These are phyloP conservation scores for Tuber aestivum DNA, from an alignment of 495 filamentous ascomycete species.

Conservation along the genomic window DNA sequence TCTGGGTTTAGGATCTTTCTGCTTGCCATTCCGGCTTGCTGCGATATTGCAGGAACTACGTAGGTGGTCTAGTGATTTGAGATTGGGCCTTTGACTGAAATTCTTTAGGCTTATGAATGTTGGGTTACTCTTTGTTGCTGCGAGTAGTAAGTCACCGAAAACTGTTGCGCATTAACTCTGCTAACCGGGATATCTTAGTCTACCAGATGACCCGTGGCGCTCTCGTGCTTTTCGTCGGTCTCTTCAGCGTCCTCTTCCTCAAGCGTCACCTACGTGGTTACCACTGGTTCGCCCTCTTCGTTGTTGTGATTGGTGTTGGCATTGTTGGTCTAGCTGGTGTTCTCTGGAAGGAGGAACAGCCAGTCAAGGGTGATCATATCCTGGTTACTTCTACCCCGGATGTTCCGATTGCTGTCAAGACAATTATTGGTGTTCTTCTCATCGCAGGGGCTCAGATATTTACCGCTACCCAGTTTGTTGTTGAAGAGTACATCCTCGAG, in stretches of 20 bases:
- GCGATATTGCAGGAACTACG: conserved; percentile 90
- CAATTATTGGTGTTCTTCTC: conserved; percentile 74
- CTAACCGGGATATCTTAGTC: conserved; percentile 53
- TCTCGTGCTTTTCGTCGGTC: conserved; percentile 85
- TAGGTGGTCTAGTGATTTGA: not conserved
- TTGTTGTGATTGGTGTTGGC: conserved; percentile 82
- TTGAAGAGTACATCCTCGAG: conserved; percentile 92
- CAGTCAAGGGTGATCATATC: conserved; percentile 22
- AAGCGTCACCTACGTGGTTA: conserved; percentile 67
- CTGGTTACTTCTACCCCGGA: conserved; percentile 10
- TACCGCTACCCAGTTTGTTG: conserved; percentile 90
- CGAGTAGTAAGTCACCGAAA: conserved; percentile 42
- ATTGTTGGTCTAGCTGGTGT: conserved; percentile 84
- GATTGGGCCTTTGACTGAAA: not conserved
- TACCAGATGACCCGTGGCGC: conserved; percentile 98
- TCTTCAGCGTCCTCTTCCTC: conserved; percentile 90
- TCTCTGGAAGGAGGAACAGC: conserved; percentile 61
- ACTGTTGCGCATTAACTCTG: not conserved
- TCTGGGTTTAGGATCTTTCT: conserved; percentile 66
- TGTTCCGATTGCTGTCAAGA: conserved; percentile 53
- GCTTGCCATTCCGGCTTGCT: conserved; percentile 79
- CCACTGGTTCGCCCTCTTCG: conserved; percentile 81
- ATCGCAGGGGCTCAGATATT: conserved; percentile 95
- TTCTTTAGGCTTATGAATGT: conserved; percentile 70
- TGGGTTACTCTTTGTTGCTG: conserved; percentile 84